Evolutionary conservation across 768 basidiomycete genomes (phyloP), one percentile per base, ranked within the genome.

Genomic region (Austroboletus eburneus): DNA sequence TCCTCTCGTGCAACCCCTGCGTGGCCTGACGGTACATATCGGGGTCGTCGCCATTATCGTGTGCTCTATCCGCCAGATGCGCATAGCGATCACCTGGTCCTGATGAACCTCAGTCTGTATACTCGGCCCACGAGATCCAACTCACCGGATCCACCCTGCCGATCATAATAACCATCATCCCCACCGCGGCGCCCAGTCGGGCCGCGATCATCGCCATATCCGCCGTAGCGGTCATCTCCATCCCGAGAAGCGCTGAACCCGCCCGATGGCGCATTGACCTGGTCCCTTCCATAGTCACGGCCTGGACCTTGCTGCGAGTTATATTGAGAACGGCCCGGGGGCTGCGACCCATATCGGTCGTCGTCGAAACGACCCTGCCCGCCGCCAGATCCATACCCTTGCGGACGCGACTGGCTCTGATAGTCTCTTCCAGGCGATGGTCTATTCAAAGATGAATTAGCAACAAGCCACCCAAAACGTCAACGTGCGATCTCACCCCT

Each of bases 1-100:
- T 55, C 30, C 18, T 62, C 20, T 55, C 52, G 0, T 59, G 52
- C 24, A 64, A 34, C 4, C 62, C 62, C 22, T 51, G 48, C 6
- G 62, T 62, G 20, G 61, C 57, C 17, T 34, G 43, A 21, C 43
- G 56, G 25, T 56, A 64, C 45, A 33, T 13, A 10, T 55, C 55
- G 27, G 53, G 56, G 24, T 66, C 50, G 1, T 48, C 40, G 3
- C 45, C 56, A 16, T 61, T 49, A 8, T 55, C 39, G 20, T 42
- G 27, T 4, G 61, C 64, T n/a, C 58, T 23, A 4, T 33, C 24
- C 2, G 61, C 50, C 46, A 55, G 22, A 36, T 49, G 50, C 2
- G 27, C 12, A 32, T 66, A 61, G 18, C 49, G 46, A 29, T 66
- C 59, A 12, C 39, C 44, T 42, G 37, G 50, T n/a, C 52, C 58